Base-by-base conservation (phyloP, 371 early-diverging fungal species). In the Mucor circinelloides region DNA sequence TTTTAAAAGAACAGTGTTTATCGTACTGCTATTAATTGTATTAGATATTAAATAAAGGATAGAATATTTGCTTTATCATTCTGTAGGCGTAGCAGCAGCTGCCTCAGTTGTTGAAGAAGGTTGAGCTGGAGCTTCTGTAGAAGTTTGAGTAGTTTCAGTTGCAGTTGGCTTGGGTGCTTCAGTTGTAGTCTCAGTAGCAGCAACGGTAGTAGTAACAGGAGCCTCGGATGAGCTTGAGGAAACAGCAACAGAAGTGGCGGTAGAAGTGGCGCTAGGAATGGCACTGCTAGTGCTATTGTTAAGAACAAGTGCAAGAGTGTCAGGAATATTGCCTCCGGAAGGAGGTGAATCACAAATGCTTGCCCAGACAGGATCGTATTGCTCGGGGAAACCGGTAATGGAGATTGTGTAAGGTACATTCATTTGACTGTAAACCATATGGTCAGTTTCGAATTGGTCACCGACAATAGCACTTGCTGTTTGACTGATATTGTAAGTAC, bases 341-440 rank as follows among this genome's bases (percentile, higher is more conserved):
- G 50, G 38, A 12, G n/a, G 31, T 23, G 58, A 34, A 9, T 17
- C 31, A 25, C 54, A 30, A 15, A 40, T 25, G 9, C 30, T 13
- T 27, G 13, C 21, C 54, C 32, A 23, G 31, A 58, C 38, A 10
- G 42, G 57, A 25, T 42, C 32, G n/a, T 23, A 38, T 58, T 3
- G 63, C 6, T 57, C 63, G 40, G 58, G 58, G 54, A 71, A 38
- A 8, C 44, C 36, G 55, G 64, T 60, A 17, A 71, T 54, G 27
- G 63, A 44, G 2, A 76, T 44, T 1, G 40, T 48, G 38, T 44
- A 60, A 2, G 75, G 73, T 25, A 77, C 75, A 10, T 71, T 68
- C 9, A 71, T 52, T 55, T 79, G 80, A 34, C 44, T 58, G 32
- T 82, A 77, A n/a, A 62, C 64, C 66, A 82, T 58, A 5, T 67